These are phyloP conservation scores for Yamadazyma dendronema DNA, from an alignment of 1,139 yeast species.

Conservation along the genomic window DNA sequence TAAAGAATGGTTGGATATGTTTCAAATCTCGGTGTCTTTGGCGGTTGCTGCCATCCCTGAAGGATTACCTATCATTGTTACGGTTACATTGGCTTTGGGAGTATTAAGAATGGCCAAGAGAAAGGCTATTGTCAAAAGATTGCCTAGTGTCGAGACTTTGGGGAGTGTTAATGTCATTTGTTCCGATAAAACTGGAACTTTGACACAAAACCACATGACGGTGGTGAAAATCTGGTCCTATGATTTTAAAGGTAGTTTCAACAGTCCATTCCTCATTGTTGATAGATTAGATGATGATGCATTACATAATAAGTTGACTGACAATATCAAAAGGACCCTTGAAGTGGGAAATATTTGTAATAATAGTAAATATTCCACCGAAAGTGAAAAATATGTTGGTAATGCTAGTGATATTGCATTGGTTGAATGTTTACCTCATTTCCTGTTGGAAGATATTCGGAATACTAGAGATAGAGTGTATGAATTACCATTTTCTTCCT, in stretches of 20 bases:
- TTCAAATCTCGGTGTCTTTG: constrained; percentile 90
- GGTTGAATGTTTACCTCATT: constrained; percentile 67
- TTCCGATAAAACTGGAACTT: constrained; percentile 92
- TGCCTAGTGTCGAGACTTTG: constrained; percentile 93
- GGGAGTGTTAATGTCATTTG: constrained; percentile 96
- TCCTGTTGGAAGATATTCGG: constrained; percentile 72
- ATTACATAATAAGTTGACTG: constrained; percentile 45
- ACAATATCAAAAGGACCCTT: constrained; percentile 53
- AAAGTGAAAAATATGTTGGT: constrained; percentile 73
- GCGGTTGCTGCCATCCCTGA: constrained; percentile 99
- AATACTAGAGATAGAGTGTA: constrained; percentile 53
- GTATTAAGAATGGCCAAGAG: constrained; percentile 93
- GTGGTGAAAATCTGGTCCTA: constrained; percentile 83
- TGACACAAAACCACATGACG: constrained; percentile 93
- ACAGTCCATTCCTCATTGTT: constrained; percentile 46
- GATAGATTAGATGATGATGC: constrained; percentile 43
- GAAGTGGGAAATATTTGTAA: constrained; percentile 79
- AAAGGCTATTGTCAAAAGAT: constrained; percentile 86
- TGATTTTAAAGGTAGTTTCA: constrained; percentile 59
- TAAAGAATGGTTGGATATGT: constrained; percentile 93
- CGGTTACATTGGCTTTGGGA: constrained; percentile 93
- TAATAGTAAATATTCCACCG: constrained; percentile 69
- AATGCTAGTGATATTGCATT: constrained; percentile 94
- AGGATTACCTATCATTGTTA: constrained; percentile 94
- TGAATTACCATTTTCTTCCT: constrained; percentile 84